These are phyloP conservation scores for Yamadazyma olivae DNA, from an alignment of 805 yeast species.

Conservation along the genomic window DNA sequence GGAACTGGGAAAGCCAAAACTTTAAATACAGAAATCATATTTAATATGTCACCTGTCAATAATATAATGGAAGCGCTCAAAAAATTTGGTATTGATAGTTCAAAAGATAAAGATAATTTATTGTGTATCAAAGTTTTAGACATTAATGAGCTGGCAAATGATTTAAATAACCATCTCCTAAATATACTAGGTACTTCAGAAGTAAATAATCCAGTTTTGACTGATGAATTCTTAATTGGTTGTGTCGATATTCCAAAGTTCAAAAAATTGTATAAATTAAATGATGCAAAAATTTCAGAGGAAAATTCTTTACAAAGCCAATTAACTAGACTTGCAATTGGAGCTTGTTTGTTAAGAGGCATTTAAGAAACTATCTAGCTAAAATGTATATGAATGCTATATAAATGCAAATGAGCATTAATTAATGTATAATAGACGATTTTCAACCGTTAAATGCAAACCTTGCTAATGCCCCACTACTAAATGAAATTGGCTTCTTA, in stretches of 20 bases:
- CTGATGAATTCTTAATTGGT: conserved; percentile 20
- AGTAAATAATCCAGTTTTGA: conserved; percentile 12
- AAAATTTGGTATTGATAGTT: conserved; percentile 64
- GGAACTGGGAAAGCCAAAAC: conserved; percentile 58
- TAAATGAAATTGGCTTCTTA: too few species aligned
- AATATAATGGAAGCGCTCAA: conserved; percentile 71
- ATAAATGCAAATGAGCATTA: not conserved
- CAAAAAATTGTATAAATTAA: conserved; percentile 36
- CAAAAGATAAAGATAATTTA: conserved; percentile 32
- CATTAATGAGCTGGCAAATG: conserved; percentile 8
- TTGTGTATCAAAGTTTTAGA: conserved; percentile 50
- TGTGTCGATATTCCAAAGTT: conserved; percentile 25
- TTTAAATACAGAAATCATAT: conserved; percentile 68
- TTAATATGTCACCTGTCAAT: conserved; percentile 65
- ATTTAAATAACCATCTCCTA: conserved; percentile 31
- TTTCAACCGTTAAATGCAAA: conserved; percentile 13
- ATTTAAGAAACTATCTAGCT: conserved; percentile 11
- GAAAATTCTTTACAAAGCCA: conserved; percentile 15
- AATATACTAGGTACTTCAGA: conserved; percentile 13
- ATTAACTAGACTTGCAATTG: conserved; percentile 43
- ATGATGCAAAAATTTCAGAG: conserved; percentile 20
- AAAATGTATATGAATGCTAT: not conserved
- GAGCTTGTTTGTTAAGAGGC: conserved; percentile 50
- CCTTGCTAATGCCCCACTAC: conserved; percentile 7
- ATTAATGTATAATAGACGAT: not conserved